These are phyloP conservation scores for Pseudogymnoascus sp. DNA, from an alignment of 2,329 filamentous ascomycete species.

Conservation along the genomic window DNA sequence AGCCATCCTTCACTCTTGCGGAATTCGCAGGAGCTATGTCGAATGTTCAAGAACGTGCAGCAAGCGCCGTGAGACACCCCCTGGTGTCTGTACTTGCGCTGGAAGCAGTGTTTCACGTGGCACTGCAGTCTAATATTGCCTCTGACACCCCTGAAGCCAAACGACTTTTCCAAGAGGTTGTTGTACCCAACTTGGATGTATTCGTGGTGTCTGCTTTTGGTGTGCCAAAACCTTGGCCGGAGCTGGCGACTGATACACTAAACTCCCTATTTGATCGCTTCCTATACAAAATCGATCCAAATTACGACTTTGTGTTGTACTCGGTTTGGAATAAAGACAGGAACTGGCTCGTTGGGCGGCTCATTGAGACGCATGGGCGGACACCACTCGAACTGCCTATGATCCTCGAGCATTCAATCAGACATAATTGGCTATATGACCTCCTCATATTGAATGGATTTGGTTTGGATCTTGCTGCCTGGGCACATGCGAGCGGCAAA, in stretches of 20 bases:
- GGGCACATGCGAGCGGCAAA: constrained; percentile 72
- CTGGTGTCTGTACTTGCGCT: constrained; percentile 83
- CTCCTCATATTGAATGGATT: constrained; percentile 61
- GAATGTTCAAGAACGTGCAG: constrained; percentile 50
- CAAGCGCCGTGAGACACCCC: constrained; percentile 70
- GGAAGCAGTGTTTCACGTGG: constrained; percentile 57
- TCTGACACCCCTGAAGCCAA: constrained; percentile 57
- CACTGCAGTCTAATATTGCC: constrained; percentile 51
- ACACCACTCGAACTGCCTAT: constrained; percentile 59
- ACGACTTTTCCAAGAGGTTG: constrained; percentile 57
- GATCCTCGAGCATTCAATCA: constrained; percentile 72
- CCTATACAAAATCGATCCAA: constrained; percentile 65
- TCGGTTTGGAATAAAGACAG: constrained; percentile 88
- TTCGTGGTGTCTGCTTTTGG: constrained; percentile 73
- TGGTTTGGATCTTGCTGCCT: constrained; percentile 76
- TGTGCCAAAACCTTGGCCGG: constrained; percentile 69
- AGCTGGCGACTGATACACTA: constrained; percentile 65
- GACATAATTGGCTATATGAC: constrained; percentile 77
- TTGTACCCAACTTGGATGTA: constrained; percentile 66
- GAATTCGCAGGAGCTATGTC: constrained; percentile 55
- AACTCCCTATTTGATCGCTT: constrained; percentile 77
- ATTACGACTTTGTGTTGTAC: constrained; percentile 83
- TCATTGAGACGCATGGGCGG: constrained; percentile 68
- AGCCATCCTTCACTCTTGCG: constrained; percentile 63
- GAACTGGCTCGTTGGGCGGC: constrained; percentile 72